Evolutionary conservation across 352 stramenopile species (phyloP).

Genomic region (Globisporangium sylvaticum): DNA sequence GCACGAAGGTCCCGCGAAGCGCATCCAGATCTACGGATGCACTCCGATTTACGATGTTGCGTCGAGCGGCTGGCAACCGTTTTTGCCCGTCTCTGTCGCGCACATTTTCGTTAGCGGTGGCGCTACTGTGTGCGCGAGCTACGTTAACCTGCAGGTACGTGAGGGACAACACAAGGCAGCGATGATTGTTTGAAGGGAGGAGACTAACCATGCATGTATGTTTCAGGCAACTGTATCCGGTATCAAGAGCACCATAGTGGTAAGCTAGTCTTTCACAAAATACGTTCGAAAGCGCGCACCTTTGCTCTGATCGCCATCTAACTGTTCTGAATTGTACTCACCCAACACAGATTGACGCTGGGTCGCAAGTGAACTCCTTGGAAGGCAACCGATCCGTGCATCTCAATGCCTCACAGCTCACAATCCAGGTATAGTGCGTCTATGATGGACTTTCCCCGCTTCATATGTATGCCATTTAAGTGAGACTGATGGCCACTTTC

Average conservation of each 20-base stretch:
- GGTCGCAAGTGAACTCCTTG: constrained; percentile 45
- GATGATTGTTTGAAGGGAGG: not conserved
- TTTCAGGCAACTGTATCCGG: constrained; percentile 31
- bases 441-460: not conserved
- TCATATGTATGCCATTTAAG: not conserved
- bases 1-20: constrained; percentile 49
- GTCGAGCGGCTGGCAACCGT: constrained; percentile 31
- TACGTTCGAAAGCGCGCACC: no score
- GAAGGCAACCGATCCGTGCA: constrained; percentile 25
- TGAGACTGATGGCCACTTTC: not conserved
- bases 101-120: constrained; percentile 71
- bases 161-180: not conserved
- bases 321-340: not conserved
- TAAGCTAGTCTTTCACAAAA: constrained; percentile 13
- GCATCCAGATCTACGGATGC: constrained; percentile 72
- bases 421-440: constrained; percentile 30
- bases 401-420: constrained; percentile 40
- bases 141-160: constrained; percentile 51
- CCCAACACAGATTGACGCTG: constrained; percentile 35
- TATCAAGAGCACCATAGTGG: constrained; percentile 44
- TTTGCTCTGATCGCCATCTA: not conserved
- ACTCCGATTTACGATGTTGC: constrained; percentile 66
- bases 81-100: constrained; percentile 49
- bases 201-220: not conserved
- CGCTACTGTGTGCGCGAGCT: constrained; percentile 49